Evolutionary conservation across 257 asterid genomes (phyloP).

Genomic region (Nicotiana benthamiana): DNA sequence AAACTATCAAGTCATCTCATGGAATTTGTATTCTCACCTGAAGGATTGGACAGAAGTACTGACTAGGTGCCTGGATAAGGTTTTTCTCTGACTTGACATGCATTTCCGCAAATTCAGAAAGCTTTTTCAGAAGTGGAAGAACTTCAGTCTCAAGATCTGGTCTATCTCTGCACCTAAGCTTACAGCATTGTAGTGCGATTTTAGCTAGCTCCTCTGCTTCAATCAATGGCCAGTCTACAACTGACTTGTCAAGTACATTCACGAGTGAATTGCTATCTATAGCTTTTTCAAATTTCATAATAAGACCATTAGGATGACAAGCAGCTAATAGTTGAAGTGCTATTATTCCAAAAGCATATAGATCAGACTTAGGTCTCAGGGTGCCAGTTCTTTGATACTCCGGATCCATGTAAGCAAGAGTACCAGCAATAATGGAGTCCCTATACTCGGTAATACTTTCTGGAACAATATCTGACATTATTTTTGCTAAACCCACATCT

Average conservation of each 20-base stretch:
- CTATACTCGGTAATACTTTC: constrained; percentile 65
- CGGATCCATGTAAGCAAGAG: constrained; percentile 80
- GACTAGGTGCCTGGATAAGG: constrained; percentile 41
- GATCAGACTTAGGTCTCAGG: constrained; percentile 78
- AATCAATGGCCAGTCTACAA: constrained; percentile 61
- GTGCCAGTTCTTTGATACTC: constrained; percentile 90
- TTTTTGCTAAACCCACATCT: constrained; percentile 83
- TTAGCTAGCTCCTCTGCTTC: constrained; percentile 58
- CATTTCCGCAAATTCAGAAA: constrained; percentile 56
- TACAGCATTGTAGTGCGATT: constrained; percentile 59
- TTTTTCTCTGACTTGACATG: constrained; percentile 16
- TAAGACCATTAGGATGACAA: constrained; percentile 52
- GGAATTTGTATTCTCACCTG: constrained; percentile 35
- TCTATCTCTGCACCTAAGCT: constrained; percentile 74
- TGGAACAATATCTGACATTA: constrained; percentile 51
- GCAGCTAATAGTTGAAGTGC: constrained; percentile 68
- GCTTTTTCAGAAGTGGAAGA: constrained; percentile 53
- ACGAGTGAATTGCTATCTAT: constrained; percentile 28
- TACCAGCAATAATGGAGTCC: constrained; percentile 72
- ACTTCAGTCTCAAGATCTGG: constrained; percentile 82
- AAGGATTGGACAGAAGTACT: constrained; percentile 82
- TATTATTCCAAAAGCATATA: constrained; percentile 75
- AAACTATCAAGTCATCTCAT: neutral
- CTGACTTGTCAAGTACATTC: constrained; percentile 55
- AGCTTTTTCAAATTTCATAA: constrained; percentile 61